Evolutionary conservation across 371 early-diverging fungal species (phyloP).

Genomic region (Mortierella sp.): DNA sequence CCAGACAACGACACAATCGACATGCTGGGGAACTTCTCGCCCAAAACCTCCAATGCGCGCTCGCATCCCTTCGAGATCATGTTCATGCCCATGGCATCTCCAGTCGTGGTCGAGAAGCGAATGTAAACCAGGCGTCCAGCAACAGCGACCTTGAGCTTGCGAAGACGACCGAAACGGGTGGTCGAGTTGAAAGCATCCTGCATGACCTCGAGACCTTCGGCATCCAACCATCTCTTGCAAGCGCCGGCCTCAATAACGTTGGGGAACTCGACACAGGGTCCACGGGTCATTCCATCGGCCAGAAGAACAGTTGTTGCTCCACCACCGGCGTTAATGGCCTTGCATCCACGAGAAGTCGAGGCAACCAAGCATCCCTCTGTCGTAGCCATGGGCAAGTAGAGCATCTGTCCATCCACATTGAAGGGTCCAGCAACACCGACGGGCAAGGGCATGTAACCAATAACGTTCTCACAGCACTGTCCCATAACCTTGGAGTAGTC

Average conservation of each 20-base stretch:
- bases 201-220: constrained; percentile 72
- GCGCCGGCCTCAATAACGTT: constrained; percentile 74
- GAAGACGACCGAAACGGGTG: constrained; percentile 89
- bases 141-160: constrained; percentile 85
- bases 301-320: constrained; percentile 91
- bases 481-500: constrained; percentile 92
- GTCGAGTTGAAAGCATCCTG: constrained; percentile 91
- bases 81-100: constrained; percentile 99
- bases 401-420: constrained; percentile 80
- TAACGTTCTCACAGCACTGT: constrained; percentile 97
- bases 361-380: constrained; percentile 98
- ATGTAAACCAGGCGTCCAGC: constrained; percentile 90
- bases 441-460: constrained; percentile 96
- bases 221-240: constrained; percentile 85
- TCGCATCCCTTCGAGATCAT: constrained; percentile 99
- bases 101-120: constrained; percentile 93
- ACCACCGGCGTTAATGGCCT: constrained; percentile 92
- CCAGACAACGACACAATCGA: constrained; percentile 89
- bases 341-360: constrained; percentile 96
- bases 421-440: constrained; percentile 95
- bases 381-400: constrained; percentile 97
- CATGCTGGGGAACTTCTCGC: constrained; percentile 80
- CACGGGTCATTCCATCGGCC: constrained; percentile 95
- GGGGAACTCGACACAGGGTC: constrained; percentile 92
- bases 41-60: constrained; percentile 75